Evolutionary conservation across 257 asterid species (phyloP).

Genomic region (Salvia splendens): DNA sequence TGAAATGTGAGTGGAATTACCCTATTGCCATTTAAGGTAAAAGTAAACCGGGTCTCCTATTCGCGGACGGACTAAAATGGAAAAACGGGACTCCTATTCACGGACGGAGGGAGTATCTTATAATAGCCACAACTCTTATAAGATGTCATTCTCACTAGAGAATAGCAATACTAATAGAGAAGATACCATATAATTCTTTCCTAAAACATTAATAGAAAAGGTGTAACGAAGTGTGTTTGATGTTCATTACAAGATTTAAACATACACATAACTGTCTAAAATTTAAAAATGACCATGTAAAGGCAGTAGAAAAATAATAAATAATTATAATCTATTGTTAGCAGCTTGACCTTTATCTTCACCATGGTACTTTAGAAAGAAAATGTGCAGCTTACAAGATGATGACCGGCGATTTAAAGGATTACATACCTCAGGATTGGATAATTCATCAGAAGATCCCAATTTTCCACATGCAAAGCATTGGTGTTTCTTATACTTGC

Average conservation of each 20-base stretch:
- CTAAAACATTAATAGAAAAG: not conserved
- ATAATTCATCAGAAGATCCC: constrained; percentile 84
- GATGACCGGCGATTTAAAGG: constrained; percentile 5
- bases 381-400: constrained; percentile 14
- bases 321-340: not conserved
- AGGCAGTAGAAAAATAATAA: not conserved
- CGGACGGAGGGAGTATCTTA: no score
- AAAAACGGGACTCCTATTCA: no score
- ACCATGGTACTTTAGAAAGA: not conserved
- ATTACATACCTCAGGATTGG: constrained; percentile 69
- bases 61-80: no score
- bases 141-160: not conserved
- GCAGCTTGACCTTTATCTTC: not conserved
- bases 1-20: no score
- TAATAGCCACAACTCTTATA: not conserved
- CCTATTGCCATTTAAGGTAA: no score
- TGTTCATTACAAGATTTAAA: not conserved
- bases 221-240: not conserved
- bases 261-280: not conserved
- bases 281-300: constrained; percentile 2
- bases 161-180: not conserved
- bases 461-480: constrained; percentile 84
- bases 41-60: no score
- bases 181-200: not conserved
- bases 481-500: constrained; percentile 69